phyloP scores from a whole-genome alignment of 1,284 basidiomycete genomes.

The Fistulinella cinereoalba region DNA sequence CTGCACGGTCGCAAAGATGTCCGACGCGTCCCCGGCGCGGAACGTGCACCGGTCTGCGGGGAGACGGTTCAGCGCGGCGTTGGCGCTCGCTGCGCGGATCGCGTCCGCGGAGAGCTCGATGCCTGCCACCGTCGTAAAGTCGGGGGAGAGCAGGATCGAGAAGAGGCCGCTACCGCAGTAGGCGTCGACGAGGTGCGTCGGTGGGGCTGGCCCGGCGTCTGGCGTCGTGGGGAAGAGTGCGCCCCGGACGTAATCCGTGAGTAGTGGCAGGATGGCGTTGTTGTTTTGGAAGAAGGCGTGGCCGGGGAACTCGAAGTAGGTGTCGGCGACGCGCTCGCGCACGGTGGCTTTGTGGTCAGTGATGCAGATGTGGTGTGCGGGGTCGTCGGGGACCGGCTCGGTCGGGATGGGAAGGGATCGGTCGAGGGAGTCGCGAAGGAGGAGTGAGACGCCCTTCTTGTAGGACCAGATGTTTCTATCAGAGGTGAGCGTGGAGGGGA shows the following conservation, averaged over 20 bases:
- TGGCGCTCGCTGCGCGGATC: conserved; percentile 78
- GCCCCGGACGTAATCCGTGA: conserved; percentile 79
- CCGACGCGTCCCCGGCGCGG: conserved; percentile 65
- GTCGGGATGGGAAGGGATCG: conserved; percentile 8
- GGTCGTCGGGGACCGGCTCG: conserved; percentile 18
- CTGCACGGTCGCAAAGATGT: conserved; percentile 64
- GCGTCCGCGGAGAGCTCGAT: conserved; percentile 83
- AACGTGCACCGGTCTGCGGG: conserved; percentile 44
- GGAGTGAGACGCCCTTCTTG: conserved; percentile 87
- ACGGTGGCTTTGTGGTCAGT: conserved; percentile 81
- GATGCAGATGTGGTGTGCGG: conserved; percentile 72
- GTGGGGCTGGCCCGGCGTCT: conserved; percentile 23
- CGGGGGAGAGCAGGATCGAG: conserved; percentile 80
- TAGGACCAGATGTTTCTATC: conserved; percentile 75
- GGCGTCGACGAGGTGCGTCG: conserved; percentile 87
- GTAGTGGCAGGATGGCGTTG: conserved; percentile 83
- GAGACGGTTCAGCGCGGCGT: conserved; percentile 75
- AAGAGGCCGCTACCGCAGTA: conserved; percentile 94
- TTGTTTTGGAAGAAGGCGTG: conserved; percentile 98
- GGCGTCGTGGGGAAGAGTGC: conserved; percentile 55
- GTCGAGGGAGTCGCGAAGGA: conserved; percentile 85
- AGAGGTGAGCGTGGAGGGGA: conserved; percentile 7
- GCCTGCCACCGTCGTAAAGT: conserved; percentile 81
- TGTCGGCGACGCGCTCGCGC: conserved; percentile 81
- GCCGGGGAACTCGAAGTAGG: conserved; percentile 85